Base-by-base conservation (phyloP, 1,284 basidiomycete genomes). In the Thelephora terrestris region DNA sequence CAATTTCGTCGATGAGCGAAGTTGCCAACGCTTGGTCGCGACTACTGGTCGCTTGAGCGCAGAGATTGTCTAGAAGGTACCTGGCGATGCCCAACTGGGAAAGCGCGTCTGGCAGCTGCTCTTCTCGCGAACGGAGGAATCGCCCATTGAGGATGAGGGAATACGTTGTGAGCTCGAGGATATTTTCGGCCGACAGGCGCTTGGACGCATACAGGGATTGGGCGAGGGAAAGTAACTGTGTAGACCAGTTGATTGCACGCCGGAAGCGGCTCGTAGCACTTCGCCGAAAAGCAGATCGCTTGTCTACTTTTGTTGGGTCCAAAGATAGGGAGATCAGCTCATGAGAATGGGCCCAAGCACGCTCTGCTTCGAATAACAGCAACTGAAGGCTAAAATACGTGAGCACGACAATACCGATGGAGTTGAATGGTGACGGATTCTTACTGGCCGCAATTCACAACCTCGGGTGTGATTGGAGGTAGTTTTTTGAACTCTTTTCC, bases 311-410 rank as follows among this genome's bases (percentile, higher is more conserved):
- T 10, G 56, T 51, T 29, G 55, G 53, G 6, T 53, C 47, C 0
- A 57, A 61, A 16, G 79, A 76, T 44, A 76, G 73, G 14, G 76
- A 65, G 10, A 81, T 70, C 37, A 94, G 75, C 55, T 92, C 89
- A 65, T 93, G 89, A 7, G 91, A 83, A 64, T 90, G 82, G 1
- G 90, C 82, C 80, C 91, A 92, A n/a, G 91, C 87, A 44, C 93
- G 80, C 65, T 97, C 93, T 5, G 91, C 78, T 61, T 93, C 90
- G 59, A 93, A 85, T 9, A 96, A 74, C 37, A 93, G 69, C 2
- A 96, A 74, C 57, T 94, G 83, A 7, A 94, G 74, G 57, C 87
- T 90, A 47, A 4, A 23, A 20, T 5, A 29, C n/a, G 17, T 18
- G 14, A 37, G 48, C 10, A 51, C 49, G 16, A 2, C 20, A 36